Evolutionary conservation across 2,329 filamentous ascomycete species (phyloP).

Genomic region (Lithohypha guttulata): DNA sequence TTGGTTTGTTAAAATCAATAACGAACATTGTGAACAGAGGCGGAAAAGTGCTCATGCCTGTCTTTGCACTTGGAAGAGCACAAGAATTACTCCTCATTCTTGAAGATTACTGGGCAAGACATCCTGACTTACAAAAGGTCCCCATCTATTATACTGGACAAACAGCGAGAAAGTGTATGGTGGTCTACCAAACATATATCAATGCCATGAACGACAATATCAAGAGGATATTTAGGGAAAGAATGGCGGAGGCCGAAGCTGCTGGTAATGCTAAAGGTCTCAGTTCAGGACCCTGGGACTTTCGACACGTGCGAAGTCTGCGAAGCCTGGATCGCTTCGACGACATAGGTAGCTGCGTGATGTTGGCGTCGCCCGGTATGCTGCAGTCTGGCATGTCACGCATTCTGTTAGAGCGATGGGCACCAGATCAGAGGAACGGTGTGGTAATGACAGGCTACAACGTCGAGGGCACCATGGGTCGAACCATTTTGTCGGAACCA

Average conservation of each 20-base stretch:
- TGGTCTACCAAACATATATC: slow-evolving; percentile 96
- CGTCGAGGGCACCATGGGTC: slow-evolving; percentile 96
- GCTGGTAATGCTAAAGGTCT: slow-evolving; percentile 64
- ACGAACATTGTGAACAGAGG: slow-evolving; percentile 84
- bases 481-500: slow-evolving; percentile 87
- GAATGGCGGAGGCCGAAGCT: slow-evolving; percentile 81
- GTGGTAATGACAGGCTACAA: slow-evolving; percentile 98
- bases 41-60: slow-evolving; percentile 84
- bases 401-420: slow-evolving; percentile 89
- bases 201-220: slow-evolving; percentile 99
- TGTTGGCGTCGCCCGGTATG: slow-evolving; percentile 97
- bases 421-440: slow-evolving; percentile 92
- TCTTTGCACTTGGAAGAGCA: slow-evolving; percentile 86
- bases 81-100: slow-evolving; percentile 90
- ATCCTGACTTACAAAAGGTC: slow-evolving; percentile 75
- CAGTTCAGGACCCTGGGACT: slow-evolving; percentile 75
- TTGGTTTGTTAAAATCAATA: slow-evolving; percentile 89
- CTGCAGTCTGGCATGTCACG: slow-evolving; percentile 90
- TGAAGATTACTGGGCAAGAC: slow-evolving; percentile 92
- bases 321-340: slow-evolving; percentile 93
- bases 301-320: slow-evolving; percentile 82
- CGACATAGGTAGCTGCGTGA: slow-evolving; percentile 88
- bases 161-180: slow-evolving; percentile 91
- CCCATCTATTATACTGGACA: slow-evolving; percentile 98
- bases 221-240: slow-evolving; percentile 83